Evolutionary conservation across 2,329 filamentous ascomycete species (phyloP).

Genomic region (Botrytis fabae): DNA sequence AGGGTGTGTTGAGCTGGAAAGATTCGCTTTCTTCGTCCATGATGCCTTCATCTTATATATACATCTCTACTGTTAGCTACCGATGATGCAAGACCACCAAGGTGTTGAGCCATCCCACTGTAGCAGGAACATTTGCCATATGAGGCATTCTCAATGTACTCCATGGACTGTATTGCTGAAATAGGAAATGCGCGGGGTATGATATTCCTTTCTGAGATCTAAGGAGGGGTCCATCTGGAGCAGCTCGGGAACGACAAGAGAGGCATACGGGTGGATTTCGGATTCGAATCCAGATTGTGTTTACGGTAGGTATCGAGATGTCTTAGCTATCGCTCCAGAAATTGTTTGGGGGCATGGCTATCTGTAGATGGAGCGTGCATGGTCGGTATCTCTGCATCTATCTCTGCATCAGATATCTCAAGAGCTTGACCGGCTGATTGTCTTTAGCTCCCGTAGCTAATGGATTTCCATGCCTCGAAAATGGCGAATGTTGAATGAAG

Average conservation of each 20-base stretch:
- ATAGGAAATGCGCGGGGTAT: conserved; percentile 21
- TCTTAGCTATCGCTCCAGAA: not conserved
- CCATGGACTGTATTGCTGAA: conserved; percentile 23
- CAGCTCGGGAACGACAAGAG: not conserved
- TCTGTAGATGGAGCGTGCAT: not conserved
- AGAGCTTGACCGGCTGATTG: not conserved
- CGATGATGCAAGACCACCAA: conserved; percentile 15
- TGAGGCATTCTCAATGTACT: conserved; percentile 6
- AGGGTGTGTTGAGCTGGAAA: conserved; percentile 28
- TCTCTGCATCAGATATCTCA: not conserved
- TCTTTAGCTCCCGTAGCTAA: not conserved
- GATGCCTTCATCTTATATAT: conserved; percentile 15
- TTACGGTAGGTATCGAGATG: not conserved
- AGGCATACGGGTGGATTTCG: conserved; percentile 4
- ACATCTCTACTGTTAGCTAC: conserved; percentile 21
- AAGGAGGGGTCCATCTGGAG: not conserved
- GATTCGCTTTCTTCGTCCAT: conserved; percentile 27
- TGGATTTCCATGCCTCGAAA: not conserved
- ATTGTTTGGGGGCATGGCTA: not conserved
- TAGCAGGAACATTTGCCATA: conserved; percentile 25
- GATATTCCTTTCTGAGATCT: not conserved
- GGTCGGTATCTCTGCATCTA: not conserved
- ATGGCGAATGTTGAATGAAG: conserved; percentile 2
- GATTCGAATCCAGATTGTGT: not conserved
- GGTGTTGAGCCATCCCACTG: conserved; percentile 27